Percentiles rank a stretch among this genome's conserved stretches.
phyloP scores from a whole-genome alignment of 2,329 filamentous ascomycete species.

The Verruconis gallopava region DNA sequence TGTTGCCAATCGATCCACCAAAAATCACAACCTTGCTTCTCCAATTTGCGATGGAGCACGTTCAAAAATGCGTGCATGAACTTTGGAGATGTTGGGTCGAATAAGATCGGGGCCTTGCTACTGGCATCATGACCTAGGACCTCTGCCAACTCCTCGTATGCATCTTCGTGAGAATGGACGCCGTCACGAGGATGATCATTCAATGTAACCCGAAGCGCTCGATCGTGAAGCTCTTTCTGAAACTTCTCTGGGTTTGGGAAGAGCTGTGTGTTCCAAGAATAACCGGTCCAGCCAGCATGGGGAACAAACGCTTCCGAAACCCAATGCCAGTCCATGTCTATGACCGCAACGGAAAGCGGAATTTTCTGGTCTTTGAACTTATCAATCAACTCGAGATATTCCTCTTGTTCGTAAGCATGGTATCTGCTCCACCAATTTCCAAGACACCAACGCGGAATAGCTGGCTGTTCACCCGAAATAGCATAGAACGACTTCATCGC shows the following conservation, averaged over 20 bases:
- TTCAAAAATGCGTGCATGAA: constrained; percentile 48
- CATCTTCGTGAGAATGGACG: constrained; percentile 42
- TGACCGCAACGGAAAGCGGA: constrained; percentile 45
- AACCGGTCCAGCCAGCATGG: constrained; percentile 43
- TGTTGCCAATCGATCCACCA: constrained; percentile 62
- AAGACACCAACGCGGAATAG: constrained; percentile 43
- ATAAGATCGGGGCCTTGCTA: constrained; percentile 38
- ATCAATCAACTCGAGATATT: constrained; percentile 46
- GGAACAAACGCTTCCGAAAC: constrained; percentile 26
- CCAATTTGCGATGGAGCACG: constrained; percentile 42
- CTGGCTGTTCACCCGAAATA: constrained; percentile 43
- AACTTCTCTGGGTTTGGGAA: constrained; percentile 45
- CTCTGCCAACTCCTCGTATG: constrained; percentile 42
- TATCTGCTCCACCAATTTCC: constrained; percentile 57
- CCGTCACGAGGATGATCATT: constrained; percentile 53
- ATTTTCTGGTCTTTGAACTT: constrained; percentile 38
- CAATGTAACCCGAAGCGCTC: constrained; percentile 41
- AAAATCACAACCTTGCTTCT: constrained; percentile 46
- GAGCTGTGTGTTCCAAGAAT: constrained; percentile 47
- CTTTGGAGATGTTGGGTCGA: constrained; percentile 40
- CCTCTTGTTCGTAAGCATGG: constrained; percentile 41
- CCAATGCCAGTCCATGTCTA: constrained; percentile 57
- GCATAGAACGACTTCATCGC: constrained; percentile 43
- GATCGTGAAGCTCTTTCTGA: constrained; percentile 36
- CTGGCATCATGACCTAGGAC: constrained; percentile 39